Evolutionary conservation across 2,329 filamentous ascomycete species (phyloP).

Genomic region (Beauveria rudraprayagi): DNA sequence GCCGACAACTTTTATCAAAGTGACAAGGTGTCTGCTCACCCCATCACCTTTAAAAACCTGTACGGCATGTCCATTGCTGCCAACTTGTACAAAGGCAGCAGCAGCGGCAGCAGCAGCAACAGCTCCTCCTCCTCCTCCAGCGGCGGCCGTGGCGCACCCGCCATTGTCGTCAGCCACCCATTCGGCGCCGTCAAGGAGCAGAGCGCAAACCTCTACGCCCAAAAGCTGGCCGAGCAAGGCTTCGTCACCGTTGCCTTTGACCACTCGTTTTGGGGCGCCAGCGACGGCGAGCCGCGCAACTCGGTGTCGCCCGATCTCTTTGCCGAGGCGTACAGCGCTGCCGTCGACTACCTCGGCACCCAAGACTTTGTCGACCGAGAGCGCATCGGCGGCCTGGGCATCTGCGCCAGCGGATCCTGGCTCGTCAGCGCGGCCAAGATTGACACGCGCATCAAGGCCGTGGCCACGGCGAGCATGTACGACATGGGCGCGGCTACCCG

Average conservation of each 20-base stretch:
- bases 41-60: neutral
- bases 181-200: slow-evolving; percentile 25
- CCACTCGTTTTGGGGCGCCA: slow-evolving; percentile 19
- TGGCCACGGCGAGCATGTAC: neutral
- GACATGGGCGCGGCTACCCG: slow-evolving; percentile 10
- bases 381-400: slow-evolving; percentile 23
- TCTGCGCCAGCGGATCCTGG: slow-evolving; percentile 24
- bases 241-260: slow-evolving; percentile 21
- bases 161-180: slow-evolving; percentile 22
- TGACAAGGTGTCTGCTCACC: neutral
- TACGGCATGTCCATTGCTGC: neutral
- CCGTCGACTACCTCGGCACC: slow-evolving; percentile 22
- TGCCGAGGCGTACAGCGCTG: slow-evolving; percentile 23
- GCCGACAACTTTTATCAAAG: neutral
- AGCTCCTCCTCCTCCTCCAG: neutral
- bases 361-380: slow-evolving; percentile 20
- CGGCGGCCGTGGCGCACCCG: slow-evolving; percentile 2
- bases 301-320: slow-evolving; percentile 20
- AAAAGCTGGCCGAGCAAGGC: slow-evolving; percentile 14
- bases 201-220: slow-evolving; percentile 24
- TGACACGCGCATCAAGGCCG: slow-evolving; percentile 14
- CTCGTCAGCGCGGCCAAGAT: slow-evolving; percentile 29
- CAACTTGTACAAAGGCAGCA: neutral
- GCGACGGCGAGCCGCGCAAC: slow-evolving; percentile 19
- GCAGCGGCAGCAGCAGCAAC: neutral